Percentiles rank a stretch among this genome's conserved stretches.
These are phyloP conservation scores for Flaveria trinervia DNA, from an alignment of 129 eudicot species.

Conservation along the genomic window DNA sequence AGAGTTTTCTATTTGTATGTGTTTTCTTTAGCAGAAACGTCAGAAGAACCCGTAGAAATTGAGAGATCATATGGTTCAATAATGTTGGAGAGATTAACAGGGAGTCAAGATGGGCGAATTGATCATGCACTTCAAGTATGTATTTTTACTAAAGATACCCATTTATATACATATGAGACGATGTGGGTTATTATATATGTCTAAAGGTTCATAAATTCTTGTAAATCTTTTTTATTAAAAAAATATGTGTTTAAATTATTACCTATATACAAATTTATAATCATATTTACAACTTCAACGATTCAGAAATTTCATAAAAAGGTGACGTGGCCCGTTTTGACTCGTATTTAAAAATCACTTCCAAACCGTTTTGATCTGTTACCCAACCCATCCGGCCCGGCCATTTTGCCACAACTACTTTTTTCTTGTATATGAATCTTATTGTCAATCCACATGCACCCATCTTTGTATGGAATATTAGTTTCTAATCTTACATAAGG, in stretches of 20 bases:
- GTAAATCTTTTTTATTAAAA: not conserved
- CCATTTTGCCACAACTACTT: slow-evolving; percentile 6
- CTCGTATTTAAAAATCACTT: not conserved
- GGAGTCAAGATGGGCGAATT: slow-evolving; percentile 65
- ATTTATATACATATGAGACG: not conserved
- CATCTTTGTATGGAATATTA: not conserved
- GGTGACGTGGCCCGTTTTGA: not conserved
- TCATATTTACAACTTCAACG: not conserved
- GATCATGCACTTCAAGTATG: slow-evolving; percentile 95
- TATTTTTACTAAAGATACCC: slow-evolving; percentile 15
- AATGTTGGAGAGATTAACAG: slow-evolving; percentile 87
- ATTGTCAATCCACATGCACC: not conserved
- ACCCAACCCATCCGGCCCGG: not conserved
- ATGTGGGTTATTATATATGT: not conserved
- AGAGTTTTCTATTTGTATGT: slow-evolving; percentile 9
- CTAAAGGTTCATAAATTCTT: not conserved
- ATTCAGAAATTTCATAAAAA: not conserved
- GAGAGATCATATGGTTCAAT: slow-evolving; percentile 81
- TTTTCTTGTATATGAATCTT: slow-evolving; percentile 4
- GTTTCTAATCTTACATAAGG: not conserved
- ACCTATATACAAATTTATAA: no score
- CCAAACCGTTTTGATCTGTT: not conserved
- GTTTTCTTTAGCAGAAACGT: slow-evolving; percentile 46
- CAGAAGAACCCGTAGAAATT: slow-evolving; percentile 42
- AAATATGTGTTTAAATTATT: not conserved